phyloP scores from a whole-genome alignment of 2,329 filamentous ascomycete genomes.

The Talaromyces sp. region DNA sequence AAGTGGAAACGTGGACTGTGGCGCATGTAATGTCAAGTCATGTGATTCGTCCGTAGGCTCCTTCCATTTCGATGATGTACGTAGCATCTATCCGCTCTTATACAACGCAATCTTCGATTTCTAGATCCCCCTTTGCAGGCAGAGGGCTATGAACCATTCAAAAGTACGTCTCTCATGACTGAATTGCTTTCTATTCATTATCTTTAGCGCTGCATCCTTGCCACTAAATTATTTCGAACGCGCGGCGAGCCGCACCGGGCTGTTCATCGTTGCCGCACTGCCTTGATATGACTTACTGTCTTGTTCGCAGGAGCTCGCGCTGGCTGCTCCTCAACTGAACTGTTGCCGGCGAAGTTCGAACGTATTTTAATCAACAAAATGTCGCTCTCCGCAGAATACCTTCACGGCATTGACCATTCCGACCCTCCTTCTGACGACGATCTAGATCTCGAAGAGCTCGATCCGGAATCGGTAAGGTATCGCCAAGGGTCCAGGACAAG shows the following conservation, averaged over 20 bases:
- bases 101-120: neutral
- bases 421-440: slow-evolving; percentile 40
- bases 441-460: slow-evolving; percentile 47
- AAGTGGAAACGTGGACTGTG: slow-evolving; percentile 16
- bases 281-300: slow-evolving; percentile 27
- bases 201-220: neutral
- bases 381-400: slow-evolving; percentile 38
- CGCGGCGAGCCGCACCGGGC: neutral
- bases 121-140: slow-evolving; percentile 17
- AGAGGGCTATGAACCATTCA: slow-evolving; percentile 6
- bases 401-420: slow-evolving; percentile 31
- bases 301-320: slow-evolving; percentile 21
- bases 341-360: slow-evolving; percentile 9
- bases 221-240: neutral
- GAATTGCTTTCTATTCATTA: neutral
- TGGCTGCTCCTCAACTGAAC: slow-evolving; percentile 22
- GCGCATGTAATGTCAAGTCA: slow-evolving; percentile 4
- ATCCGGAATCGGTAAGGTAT: slow-evolving; percentile 33
- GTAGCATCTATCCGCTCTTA: neutral
- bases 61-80: slow-evolving; percentile 14
- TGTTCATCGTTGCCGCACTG: slow-evolving; percentile 18
- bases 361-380: slow-evolving; percentile 24
- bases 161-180: neutral
- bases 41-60: slow-evolving; percentile 14
- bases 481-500: slow-evolving; percentile 25